Evolutionary conservation across 331 rosid species (phyloP), one percentile per base, ranked within the genome.

Genomic region (Rhamnella rubrinervis): DNA sequence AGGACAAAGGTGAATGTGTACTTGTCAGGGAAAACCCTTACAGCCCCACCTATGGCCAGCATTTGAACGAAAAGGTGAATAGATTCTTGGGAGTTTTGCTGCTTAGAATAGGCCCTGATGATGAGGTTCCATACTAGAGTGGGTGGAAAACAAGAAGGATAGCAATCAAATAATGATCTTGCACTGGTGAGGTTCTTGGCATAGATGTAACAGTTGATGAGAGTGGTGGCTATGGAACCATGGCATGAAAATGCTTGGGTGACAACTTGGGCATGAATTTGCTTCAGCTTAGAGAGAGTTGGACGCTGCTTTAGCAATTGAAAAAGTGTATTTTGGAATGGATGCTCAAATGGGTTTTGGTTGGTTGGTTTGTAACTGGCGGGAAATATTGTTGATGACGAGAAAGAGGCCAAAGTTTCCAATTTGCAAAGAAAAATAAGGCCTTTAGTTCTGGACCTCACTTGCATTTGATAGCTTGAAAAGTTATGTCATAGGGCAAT

Each of bases 31-130:
- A 66, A 35, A 52, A 19, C 50, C 46, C 14, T 66, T 2, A 23
- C 10, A 7, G 12, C n/a, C 20, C 18, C 56, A 65, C 26, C 57
- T 23, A 66, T 50, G 38, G 41, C 64, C 73, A 68, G 26, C 73
- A 68, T 68, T 44, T 55, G 62, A 12, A 13, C 16, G 63, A 63
- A 39, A 38, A 63, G 77, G 25, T 3, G 8, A 35, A 55, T 25
- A 19, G 77, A 53, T 51, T 41, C 63, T 53, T 55, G 53, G 31
- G 77, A 72, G 26, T 72, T 55, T 35, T 35, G 44, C 15, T 51
- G 19, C 70, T 72, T 72, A 7, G 59, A 72, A 55, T 64, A 55
- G 35, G 70, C 70, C 10, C 68, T 72, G 49, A 72, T 55, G 64
- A 63, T 46, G 65, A 72, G 31, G 38, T 68, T 68, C 73, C 73